These are phyloP conservation scores for Solanum appendiculatum DNA, from an alignment of 257 asterid species.

Conservation along the genomic window DNA sequence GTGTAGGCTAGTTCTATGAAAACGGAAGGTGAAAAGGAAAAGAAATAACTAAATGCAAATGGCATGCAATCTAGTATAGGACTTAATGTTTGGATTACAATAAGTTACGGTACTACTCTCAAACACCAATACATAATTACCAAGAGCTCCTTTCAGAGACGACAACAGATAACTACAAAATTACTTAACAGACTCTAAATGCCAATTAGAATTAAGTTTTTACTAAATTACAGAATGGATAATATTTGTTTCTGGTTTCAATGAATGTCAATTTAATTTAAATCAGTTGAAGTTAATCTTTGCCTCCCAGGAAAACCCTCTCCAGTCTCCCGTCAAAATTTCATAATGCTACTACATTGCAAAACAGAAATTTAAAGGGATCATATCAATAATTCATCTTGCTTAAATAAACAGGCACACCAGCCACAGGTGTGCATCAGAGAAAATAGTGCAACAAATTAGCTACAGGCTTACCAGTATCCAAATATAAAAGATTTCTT, in stretches of 20 bases:
- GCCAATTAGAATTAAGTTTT: not conserved
- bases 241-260: not conserved
- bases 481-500: not conserved
- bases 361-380: not conserved
- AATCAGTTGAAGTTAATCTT: not conserved
- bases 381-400: not conserved
- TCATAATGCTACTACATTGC: not conserved
- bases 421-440: not conserved
- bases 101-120: not conserved
- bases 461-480: not conserved
- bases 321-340: not conserved
- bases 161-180: not conserved
- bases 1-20: not conserved
- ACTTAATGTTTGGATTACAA: not conserved
- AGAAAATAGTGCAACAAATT: not conserved
- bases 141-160: not conserved
- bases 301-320: not conserved
- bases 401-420: not conserved
- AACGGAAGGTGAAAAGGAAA: not conserved
- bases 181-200: not conserved
- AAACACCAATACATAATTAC: not conserved
- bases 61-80: not conserved
- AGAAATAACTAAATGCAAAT: not conserved
- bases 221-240: not conserved
- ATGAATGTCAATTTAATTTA: not conserved